Conservation (phyloP, 257 asterid species). For the Ilex asprella region DNA sequence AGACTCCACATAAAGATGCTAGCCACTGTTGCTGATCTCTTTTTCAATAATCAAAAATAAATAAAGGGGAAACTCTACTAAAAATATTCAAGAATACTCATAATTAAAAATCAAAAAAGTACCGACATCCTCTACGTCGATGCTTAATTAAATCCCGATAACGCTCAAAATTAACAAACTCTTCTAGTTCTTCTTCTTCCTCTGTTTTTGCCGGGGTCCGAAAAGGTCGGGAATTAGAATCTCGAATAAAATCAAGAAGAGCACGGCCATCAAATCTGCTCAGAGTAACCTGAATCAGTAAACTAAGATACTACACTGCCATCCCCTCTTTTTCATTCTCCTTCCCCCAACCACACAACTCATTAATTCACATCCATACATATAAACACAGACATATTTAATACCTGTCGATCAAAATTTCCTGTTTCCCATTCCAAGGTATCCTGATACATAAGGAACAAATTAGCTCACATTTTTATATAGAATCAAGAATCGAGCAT, state of each 20-base stretch:
- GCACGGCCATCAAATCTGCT: slow-evolving; percentile 98
- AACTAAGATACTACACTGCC: background rate
- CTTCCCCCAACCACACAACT: too few species aligned
- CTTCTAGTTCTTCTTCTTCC: slow-evolving; percentile 98
- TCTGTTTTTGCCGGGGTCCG: slow-evolving; percentile 72
- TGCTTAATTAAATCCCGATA: slow-evolving; percentile 99
- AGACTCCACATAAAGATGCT: background rate
- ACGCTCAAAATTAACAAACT: slow-evolving; percentile 99
- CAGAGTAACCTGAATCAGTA: slow-evolving; percentile 15
- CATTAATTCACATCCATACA: background rate
- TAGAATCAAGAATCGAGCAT: background rate
- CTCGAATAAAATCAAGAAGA: slow-evolving; percentile 93
- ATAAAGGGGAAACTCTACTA: background rate
- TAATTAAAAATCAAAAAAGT: slow-evolving; percentile 54
- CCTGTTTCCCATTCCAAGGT: slow-evolving; percentile 99
- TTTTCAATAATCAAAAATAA: background rate
- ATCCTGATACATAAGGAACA: slow-evolving; percentile 55
- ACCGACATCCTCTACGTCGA: slow-evolving; percentile 99
- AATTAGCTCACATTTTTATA: slow-evolving; percentile 12
- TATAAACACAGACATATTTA: background rate
- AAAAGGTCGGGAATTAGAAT: slow-evolving; percentile 49
- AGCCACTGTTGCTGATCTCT: background rate
- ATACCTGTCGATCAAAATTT: slow-evolving; percentile 87
- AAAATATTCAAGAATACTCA: too few species aligned
- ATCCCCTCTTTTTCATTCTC: background rate